Conservation (phyloP, 805 yeast species). For the Ogataea kodamae region DNA sequence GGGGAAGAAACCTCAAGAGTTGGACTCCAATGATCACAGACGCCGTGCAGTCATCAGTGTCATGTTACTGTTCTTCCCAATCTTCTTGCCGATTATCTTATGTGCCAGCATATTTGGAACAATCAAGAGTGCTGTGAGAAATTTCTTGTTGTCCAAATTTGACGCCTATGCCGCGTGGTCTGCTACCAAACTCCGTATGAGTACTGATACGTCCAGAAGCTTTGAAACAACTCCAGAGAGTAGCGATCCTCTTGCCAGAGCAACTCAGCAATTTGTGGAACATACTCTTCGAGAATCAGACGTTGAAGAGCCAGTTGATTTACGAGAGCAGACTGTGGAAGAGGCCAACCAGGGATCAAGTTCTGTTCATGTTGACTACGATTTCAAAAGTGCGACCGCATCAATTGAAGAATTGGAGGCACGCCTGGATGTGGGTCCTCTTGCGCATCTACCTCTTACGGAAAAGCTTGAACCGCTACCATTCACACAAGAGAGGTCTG, state of each 20-base stretch:
- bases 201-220: constrained; percentile 6
- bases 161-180: constrained; percentile 14
- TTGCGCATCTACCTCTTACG: constrained; percentile 11
- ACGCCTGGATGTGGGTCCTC: constrained; percentile 9
- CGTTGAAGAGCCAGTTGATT: too few species aligned
- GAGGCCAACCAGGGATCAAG: neutral
- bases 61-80: constrained; percentile 12
- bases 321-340: too few species aligned
- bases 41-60: constrained; percentile 11
- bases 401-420: constrained; percentile 1
- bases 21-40: constrained; percentile 4
- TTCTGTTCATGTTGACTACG: constrained; percentile 6
- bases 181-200: constrained; percentile 2
- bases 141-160: constrained; percentile 11
- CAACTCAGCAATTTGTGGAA: constrained; percentile 30
- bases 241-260: constrained; percentile 21
- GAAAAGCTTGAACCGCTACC: constrained; percentile 23
- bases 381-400: constrained; percentile 2
- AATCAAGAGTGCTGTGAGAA: constrained; percentile 24
- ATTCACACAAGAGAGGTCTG: constrained; percentile 21
- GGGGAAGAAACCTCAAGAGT: neutral
- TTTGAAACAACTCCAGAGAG: constrained; percentile 9
- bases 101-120: constrained; percentile 27
- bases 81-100: constrained; percentile 27
- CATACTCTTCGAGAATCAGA: constrained; percentile 18